A percentile compares a stretch with the other conserved stretches of the same genome.
Evolutionary conservation across 2,329 filamentous ascomycete species (phyloP).

Genomic region (Lecanicillium sp.): DNA sequence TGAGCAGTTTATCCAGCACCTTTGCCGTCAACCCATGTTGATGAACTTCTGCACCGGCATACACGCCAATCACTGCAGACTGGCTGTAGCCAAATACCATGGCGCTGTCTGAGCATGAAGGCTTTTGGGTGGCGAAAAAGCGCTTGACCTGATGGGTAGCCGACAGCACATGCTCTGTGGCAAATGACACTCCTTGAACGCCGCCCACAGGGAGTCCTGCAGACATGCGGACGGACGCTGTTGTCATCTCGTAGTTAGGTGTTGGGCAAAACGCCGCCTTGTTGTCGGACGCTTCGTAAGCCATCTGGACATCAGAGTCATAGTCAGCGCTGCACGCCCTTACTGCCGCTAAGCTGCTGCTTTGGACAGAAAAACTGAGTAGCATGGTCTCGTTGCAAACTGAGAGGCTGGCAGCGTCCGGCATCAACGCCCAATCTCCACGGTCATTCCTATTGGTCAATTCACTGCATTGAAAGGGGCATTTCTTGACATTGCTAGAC

Average conservation of each 20-base stretch:
- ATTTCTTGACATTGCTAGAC: not conserved
- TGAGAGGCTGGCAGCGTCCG: not conserved
- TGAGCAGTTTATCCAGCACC: slow-evolving; percentile 11
- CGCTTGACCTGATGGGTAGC: not conserved
- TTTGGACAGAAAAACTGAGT: not conserved
- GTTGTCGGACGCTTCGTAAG: not conserved
- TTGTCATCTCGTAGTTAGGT: not conserved
- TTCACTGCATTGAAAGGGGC: not conserved
- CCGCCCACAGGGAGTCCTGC: not conserved
- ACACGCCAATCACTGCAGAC: slow-evolving; percentile 13
- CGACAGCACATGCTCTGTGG: not conserved
- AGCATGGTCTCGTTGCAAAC: not conserved
- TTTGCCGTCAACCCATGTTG: slow-evolving; percentile 13
- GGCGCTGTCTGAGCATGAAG: slow-evolving; percentile 3
- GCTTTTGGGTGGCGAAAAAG: not conserved
- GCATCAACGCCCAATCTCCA: not conserved
- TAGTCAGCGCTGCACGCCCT: not conserved
- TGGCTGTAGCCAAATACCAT: slow-evolving; percentile 8
- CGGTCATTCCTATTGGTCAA: not conserved
- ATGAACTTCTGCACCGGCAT: slow-evolving; percentile 14
- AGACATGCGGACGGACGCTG: not conserved
- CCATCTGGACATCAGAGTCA: not conserved
- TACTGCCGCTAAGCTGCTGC: not conserved
- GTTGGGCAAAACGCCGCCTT: slow-evolving; percentile 1
- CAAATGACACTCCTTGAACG: not conserved